Evolutionary conservation across 2,329 filamentous ascomycete genomes (phyloP).

Genomic region (Mycosphaerella sp.): DNA sequence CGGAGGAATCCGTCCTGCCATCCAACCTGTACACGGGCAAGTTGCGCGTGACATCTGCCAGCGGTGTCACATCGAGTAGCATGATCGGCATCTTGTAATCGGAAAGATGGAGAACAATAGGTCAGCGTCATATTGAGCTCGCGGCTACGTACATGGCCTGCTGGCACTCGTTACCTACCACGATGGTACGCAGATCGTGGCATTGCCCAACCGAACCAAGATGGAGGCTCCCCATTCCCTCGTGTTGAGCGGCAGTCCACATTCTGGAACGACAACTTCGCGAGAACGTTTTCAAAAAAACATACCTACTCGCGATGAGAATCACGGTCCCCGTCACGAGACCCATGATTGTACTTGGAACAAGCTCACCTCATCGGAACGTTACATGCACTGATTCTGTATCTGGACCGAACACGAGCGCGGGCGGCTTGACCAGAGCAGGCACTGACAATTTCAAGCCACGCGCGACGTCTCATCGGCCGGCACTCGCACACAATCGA

Average conservation of each 20-base stretch:
- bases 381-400: neutral
- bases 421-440: neutral
- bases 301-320: neutral
- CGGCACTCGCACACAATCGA: slow-evolving; percentile 2
- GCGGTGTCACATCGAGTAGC: slow-evolving; percentile 2
- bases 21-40: neutral
- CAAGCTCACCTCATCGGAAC: neutral
- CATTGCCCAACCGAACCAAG: neutral
- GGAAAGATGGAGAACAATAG: slow-evolving; percentile 1
- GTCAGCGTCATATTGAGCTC: neutral
- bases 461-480: neutral
- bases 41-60: slow-evolving; percentile 5
- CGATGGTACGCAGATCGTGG: neutral
- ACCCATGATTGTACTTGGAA: neutral
- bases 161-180: slow-evolving; percentile 2
- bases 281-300: neutral
- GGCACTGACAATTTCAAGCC: neutral
- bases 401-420: neutral
- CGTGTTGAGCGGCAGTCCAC: neutral
- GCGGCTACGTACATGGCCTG: slow-evolving; percentile 1
- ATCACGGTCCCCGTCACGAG: neutral
- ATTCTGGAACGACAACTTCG: neutral
- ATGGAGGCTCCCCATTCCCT: neutral
- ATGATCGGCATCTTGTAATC: neutral
- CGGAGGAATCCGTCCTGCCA: neutral